A percentile compares a stretch with the other conserved stretches of the same genome.
phyloP scores from a whole-genome alignment of 2,329 filamentous ascomycete species.

The Fusarium praegraminearum region DNA sequence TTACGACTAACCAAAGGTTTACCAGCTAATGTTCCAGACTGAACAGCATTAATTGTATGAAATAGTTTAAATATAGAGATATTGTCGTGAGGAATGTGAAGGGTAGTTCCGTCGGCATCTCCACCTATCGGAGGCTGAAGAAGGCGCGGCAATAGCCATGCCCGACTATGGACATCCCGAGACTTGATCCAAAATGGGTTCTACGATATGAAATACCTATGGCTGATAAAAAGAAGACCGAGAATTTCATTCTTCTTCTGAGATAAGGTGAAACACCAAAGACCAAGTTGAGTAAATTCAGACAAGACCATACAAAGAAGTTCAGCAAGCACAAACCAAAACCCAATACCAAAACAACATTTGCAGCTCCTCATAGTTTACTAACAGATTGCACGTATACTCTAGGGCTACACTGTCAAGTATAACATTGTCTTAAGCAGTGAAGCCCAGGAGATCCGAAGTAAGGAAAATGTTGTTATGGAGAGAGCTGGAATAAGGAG shows the following conservation, averaged over 20 bases:
- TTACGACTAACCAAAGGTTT: not conserved
- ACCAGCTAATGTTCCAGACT: fast-evolving
- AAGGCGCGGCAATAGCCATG: not conserved
- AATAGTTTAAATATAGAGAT: not conserved
- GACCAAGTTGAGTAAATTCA: not conserved
- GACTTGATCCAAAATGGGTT: not conserved
- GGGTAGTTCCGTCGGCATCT: conserved; percentile 3
- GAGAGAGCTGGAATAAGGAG: conserved; percentile 5
- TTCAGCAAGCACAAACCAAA: not conserved
- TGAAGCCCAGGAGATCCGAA: not conserved
- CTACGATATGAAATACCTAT: not conserved
- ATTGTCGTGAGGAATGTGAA: not conserved
- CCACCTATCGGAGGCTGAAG: not conserved
- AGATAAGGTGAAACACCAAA: conserved; percentile 6
- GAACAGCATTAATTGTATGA: not conserved
- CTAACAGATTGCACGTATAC: not conserved
- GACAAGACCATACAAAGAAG: not conserved
- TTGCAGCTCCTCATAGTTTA: conserved; percentile 6
- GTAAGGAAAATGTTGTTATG: not conserved
- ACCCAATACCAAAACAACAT: not conserved
- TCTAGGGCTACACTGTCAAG: not conserved
- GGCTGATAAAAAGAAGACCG: not conserved
- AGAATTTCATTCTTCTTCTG: not conserved
- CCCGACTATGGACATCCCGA: not conserved
- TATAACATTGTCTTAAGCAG: not conserved